Conservation (phyloP, 176 grass and related monocot species). For the Carex kokanica region DNA sequence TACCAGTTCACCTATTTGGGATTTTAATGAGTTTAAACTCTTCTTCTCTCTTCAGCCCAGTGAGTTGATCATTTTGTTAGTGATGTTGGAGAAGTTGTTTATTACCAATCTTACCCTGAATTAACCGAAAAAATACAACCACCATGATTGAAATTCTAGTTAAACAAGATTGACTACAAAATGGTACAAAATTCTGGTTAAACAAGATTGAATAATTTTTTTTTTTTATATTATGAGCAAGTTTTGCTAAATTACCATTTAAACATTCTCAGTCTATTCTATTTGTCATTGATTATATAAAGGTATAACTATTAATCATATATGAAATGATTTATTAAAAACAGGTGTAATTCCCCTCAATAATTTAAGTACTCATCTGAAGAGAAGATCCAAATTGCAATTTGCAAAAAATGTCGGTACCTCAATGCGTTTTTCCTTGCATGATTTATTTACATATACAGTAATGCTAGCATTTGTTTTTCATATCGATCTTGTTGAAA, state of each 20-base stretch:
- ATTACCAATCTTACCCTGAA: constrained; percentile 70
- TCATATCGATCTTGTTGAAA: not conserved
- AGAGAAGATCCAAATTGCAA: not conserved
- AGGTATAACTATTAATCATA: not conserved
- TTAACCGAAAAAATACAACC: not conserved
- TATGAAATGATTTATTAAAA: not conserved
- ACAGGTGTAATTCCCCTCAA: not conserved
- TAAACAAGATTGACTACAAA: not conserved
- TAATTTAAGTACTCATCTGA: not conserved
- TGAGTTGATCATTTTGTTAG: constrained; percentile 79
- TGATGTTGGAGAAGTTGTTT: constrained; percentile 71
- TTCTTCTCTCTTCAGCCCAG: too few relatives aligned
- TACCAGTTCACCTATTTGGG: constrained; percentile 56
- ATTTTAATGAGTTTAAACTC: constrained; percentile 47
- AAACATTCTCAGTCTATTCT: not conserved
- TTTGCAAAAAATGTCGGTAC: not conserved
- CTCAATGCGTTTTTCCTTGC: not conserved
- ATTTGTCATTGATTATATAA: not conserved
- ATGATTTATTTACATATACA: not conserved
- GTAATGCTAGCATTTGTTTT: not conserved
- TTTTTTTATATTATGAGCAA: not conserved
- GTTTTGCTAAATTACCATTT: not conserved
- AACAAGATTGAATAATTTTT: constrained; percentile 2
- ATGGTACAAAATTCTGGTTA: not conserved
- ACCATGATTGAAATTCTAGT: not conserved